These are phyloP conservation scores for Asterochloris erici DNA, from an alignment of 139 green algal genomes.

Conservation along the genomic window DNA sequence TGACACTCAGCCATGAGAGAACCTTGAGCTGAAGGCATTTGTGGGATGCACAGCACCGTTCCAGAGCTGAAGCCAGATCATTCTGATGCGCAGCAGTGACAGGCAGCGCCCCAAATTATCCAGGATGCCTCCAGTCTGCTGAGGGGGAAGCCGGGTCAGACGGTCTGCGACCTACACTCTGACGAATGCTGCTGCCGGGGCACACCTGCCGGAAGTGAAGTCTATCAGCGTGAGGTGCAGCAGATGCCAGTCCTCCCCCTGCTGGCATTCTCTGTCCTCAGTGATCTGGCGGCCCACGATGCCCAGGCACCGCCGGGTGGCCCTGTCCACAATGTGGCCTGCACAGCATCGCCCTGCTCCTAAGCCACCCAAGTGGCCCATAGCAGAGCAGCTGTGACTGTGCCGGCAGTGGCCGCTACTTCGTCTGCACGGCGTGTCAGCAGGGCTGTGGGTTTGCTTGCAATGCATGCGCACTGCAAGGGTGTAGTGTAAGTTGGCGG, in stretches of 20 bases:
- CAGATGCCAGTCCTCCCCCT: neutral
- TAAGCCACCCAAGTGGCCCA: too few relatives aligned
- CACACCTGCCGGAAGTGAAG: neutral
- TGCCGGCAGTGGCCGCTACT: too few relatives aligned
- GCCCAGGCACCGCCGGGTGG: neutral
- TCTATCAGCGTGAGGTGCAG: constrained; percentile 4
- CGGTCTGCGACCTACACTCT: neutral
- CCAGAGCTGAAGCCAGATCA: neutral
- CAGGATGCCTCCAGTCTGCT: neutral
- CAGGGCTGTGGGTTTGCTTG: too few relatives aligned
- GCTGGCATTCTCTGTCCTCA: constrained; percentile 5
- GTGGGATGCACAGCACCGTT: neutral
- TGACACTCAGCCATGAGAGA: too few relatives aligned
- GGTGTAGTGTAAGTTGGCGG: too few relatives aligned
- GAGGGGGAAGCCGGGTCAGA: neutral
- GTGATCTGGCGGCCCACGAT: constrained; percentile 6
- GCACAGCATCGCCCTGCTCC: too few relatives aligned
- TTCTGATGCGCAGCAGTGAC: neutral
- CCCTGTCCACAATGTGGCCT: neutral
- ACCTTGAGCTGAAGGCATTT: neutral
- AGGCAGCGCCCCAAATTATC: neutral
- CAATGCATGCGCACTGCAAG: too few relatives aligned
- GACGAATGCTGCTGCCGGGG: neutral
- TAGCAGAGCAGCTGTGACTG: too few relatives aligned
- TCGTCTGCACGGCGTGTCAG: too few relatives aligned